Evolutionary conservation across 176 grass and related monocot species (phyloP).

Genomic region (Eleusine indica): DNA sequence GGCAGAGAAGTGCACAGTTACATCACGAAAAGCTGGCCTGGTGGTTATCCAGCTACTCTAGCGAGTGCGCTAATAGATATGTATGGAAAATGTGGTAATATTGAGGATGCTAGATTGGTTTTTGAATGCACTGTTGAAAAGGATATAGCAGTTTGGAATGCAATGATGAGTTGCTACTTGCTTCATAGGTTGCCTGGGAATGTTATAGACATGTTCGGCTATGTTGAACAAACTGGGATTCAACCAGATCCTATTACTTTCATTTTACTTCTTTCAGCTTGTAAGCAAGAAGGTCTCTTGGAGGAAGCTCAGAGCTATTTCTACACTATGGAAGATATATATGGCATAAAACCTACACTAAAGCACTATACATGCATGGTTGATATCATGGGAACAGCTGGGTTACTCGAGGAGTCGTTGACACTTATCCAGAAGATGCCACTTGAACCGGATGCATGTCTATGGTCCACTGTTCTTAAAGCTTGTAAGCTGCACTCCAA

Average conservation of each 20-base stretch:
- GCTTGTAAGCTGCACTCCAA: constrained; percentile 65
- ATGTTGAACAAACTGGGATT: constrained; percentile 50
- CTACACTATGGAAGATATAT: constrained; percentile 57
- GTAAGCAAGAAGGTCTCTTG: constrained; percentile 62
- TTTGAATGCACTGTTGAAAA: constrained; percentile 47
- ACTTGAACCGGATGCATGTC: constrained; percentile 63
- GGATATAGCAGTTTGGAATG: constrained; percentile 68
- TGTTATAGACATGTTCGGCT: constrained; percentile 42
- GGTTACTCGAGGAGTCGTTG: constrained; percentile 61
- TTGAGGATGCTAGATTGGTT: constrained; percentile 55
- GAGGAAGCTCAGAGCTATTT: constrained; percentile 58
- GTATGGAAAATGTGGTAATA: constrained; percentile 75
- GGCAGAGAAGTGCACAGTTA: constrained; percentile 62
- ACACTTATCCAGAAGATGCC: constrained; percentile 63
- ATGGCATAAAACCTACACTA: constrained; percentile 62
- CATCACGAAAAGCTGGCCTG: constrained; percentile 58
- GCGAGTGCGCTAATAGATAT: constrained; percentile 60
- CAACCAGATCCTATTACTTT: constrained; percentile 62
- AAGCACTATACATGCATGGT: constrained; percentile 76
- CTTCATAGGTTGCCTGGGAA: constrained; percentile 59
- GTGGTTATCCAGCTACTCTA: constrained; percentile 47
- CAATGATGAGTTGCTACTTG: constrained; percentile 61
- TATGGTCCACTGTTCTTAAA: constrained; percentile 74
- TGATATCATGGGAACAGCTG: constrained; percentile 63
- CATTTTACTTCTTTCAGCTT: constrained; percentile 67